A percentile compares a stretch with the other conserved stretches of the same genome.
phyloP scores from a whole-genome alignment of 495 filamentous ascomycete genomes.

The Tuber indicum region DNA sequence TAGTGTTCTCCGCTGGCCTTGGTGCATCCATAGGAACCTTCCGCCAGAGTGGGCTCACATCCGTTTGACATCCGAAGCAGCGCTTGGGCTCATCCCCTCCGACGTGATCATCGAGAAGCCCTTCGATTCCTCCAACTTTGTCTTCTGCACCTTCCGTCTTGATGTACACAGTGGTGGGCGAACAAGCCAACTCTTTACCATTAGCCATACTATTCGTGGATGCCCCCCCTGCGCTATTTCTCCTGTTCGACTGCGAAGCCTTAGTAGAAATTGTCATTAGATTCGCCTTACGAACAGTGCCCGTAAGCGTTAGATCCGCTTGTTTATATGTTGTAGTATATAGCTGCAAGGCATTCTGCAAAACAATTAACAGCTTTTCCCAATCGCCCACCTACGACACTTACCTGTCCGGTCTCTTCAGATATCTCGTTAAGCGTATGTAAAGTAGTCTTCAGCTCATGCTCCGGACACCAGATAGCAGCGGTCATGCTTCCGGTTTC shows the following conservation, averaged over 20 bases:
- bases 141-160: constrained; percentile 36
- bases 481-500: constrained; percentile 72
- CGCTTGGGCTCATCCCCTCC: constrained; percentile 39
- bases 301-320: constrained; percentile 79
- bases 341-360: constrained; percentile 70
- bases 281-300: constrained; percentile 82
- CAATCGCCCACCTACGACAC: background rate
- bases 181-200: constrained; percentile 38
- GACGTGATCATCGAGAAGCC: constrained; percentile 36
- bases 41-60: constrained; percentile 40
- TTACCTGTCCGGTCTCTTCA: constrained; percentile 49
- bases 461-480: constrained; percentile 84
- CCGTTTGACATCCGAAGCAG: constrained; percentile 33
- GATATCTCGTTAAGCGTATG: constrained; percentile 71
- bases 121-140: constrained; percentile 33
- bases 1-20: constrained; percentile 26
- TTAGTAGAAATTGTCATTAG: constrained; percentile 47
- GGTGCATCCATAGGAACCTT: constrained; percentile 32
- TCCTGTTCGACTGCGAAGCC: constrained; percentile 37
- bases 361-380: constrained; percentile 34
- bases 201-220: constrained; percentile 22
- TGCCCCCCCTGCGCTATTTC: constrained; percentile 33
- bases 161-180: constrained; percentile 38
- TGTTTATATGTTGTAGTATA: constrained; percentile 88
- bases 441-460: constrained; percentile 60